phyloP scores from a whole-genome alignment of 2,329 filamentous ascomycete genomes.

The Fusarium sulawesiense region DNA sequence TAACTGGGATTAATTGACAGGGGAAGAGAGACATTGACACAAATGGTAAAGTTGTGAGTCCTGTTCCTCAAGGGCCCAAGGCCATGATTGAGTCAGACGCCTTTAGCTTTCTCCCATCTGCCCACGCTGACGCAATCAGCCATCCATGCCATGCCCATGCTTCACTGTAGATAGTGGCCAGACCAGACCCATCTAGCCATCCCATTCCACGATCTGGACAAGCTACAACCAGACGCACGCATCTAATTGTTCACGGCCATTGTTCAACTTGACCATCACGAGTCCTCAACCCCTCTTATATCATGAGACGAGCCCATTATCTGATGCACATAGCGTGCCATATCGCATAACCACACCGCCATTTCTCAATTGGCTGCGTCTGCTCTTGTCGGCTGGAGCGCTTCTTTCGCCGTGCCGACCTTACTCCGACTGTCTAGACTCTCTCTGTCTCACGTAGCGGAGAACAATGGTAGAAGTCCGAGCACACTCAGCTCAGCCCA shows the following conservation, averaged over 20 bases:
- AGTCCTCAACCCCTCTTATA: constrained; percentile 20
- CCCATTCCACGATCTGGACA: constrained; percentile 14
- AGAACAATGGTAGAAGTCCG: constrained; percentile 32
- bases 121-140: constrained; percentile 32
- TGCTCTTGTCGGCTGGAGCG: constrained; percentile 38
- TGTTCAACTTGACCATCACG: constrained; percentile 5
- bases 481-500: constrained; percentile 30
- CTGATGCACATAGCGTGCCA: constrained; percentile 32
- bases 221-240: constrained; percentile 12
- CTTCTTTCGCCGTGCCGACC: constrained; percentile 11
- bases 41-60: constrained; percentile 9
- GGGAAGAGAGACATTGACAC: constrained; percentile 8
- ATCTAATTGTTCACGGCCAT: constrained; percentile 14
- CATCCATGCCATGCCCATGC: constrained; percentile 20
- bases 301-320: constrained; percentile 37
- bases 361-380: constrained; percentile 27
- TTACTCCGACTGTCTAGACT: not conserved
- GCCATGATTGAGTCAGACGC: constrained; percentile 11
- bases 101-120: constrained; percentile 15
- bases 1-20: constrained; percentile 6
- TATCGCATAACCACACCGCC: constrained; percentile 41
- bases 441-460: constrained; percentile 40
- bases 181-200: constrained; percentile 19
- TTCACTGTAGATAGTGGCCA: not conserved
- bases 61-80: not conserved